These are phyloP conservation scores for Solanum chaucha DNA, from an alignment of 257 asterid species.

Conservation along the genomic window DNA sequence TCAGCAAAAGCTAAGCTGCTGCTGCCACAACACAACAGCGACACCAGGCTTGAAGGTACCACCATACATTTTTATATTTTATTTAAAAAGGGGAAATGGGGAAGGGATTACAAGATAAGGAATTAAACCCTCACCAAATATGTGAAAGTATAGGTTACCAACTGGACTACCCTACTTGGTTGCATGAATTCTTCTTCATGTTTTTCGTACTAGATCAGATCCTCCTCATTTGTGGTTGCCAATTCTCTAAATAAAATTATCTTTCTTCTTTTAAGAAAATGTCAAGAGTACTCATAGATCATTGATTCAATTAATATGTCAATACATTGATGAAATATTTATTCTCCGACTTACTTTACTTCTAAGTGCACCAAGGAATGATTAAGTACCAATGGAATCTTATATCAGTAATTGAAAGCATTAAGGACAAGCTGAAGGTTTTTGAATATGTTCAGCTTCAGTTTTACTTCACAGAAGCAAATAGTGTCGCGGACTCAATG, in stretches of 20 bases:
- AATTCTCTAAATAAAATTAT: neutral
- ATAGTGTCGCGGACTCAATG: neutral
- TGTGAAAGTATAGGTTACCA: neutral
- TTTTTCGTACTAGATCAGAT: neutral
- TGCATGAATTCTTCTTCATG: neutral
- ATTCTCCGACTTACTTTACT: neutral
- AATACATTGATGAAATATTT: neutral
- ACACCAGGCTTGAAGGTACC: neutral
- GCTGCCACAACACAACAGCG: neutral
- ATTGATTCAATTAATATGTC: neutral
- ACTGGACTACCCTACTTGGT: neutral
- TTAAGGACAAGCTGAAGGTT: neutral
- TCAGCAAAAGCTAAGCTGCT: neutral
- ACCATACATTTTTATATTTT: neutral
- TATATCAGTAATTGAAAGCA: neutral
- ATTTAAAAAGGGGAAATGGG: neutral
- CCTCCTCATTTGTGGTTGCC: neutral
- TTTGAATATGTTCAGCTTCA: neutral
- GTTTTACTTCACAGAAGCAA: neutral
- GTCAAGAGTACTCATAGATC: neutral
- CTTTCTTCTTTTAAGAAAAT: neutral
- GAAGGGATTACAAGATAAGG: neutral
- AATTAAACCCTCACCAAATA: neutral
- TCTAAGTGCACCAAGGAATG: neutral
- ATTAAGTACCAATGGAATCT: neutral